Evolutionary conservation across 2,329 filamentous ascomycete species (phyloP).

Genomic region (Aureobasidium uvarum): DNA sequence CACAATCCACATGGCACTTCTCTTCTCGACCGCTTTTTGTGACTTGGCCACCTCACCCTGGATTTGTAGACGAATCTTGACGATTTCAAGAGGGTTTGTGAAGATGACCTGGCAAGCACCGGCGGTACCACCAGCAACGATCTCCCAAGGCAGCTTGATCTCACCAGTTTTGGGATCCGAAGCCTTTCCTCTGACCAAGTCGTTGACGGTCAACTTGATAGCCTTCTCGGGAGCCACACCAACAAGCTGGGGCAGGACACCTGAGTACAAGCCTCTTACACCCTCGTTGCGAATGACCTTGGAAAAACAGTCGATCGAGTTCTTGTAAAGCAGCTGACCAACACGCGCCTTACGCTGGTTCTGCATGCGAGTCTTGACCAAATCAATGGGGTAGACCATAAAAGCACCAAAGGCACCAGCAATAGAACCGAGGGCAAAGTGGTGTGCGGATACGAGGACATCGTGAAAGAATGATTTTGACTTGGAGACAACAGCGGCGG

Average conservation of each 20-base stretch:
- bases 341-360: constrained; percentile 84
- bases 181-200: constrained; percentile 75
- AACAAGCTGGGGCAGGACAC: constrained; percentile 89
- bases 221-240: constrained; percentile 99
- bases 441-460: constrained; percentile 75
- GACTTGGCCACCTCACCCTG: constrained; percentile 90
- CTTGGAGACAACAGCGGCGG: constrained; percentile 55
- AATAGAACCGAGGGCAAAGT: constrained; percentile 83
- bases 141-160: constrained; percentile 69
- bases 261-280: constrained; percentile 84
- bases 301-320: constrained; percentile 90
- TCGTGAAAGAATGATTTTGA: constrained; percentile 60
- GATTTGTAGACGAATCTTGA: constrained; percentile 97
- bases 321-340: constrained; percentile 90
- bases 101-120: constrained; percentile 97
- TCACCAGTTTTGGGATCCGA: constrained; percentile 69
- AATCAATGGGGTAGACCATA: constrained; percentile 98
- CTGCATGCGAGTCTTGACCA: constrained; percentile 98
- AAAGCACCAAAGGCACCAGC: constrained; percentile 97
- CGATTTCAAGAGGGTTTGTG: constrained; percentile 96
- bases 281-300: constrained; percentile 95
- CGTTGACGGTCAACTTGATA: constrained; percentile 98
- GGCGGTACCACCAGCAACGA: constrained; percentile 83
- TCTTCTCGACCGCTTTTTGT: constrained; percentile 70
- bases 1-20: constrained; percentile 97